Evolutionary conservation across 208 protist species (phyloP), one percentile per base, ranked within the genome.

Genomic region (Acanthamoeba castellanii): DNA sequence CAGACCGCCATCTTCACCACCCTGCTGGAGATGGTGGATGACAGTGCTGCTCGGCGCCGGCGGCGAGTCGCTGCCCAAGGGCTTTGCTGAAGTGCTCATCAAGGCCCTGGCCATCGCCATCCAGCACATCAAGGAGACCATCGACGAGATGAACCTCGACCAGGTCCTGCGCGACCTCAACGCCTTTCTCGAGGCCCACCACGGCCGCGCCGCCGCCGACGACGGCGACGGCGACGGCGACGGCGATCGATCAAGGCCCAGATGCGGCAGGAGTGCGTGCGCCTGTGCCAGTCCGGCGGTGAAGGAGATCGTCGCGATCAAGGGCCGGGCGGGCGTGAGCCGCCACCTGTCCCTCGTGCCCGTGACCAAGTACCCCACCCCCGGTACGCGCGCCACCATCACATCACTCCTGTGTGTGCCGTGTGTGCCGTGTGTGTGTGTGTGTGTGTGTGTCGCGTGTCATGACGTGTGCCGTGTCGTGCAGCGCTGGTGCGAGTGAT

Each of bases 1-100:
- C 90, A 94, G 90, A 94, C 90, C 7, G 90, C 70, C 50, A 34
- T 94, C n/a, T 84, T 94, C 70, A 66, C 90, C 32, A 84, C 66
- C 25, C n/a, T 94, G 42, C 50, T 94, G 30, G 68, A 94, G 90
- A 85, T 94, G 50, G 3, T 66, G 13, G 50, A 84, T 27, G 52
- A 94, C 13, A 13, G n/a, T n/a, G n/a, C n/a, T 94, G 22, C 47
- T 76, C 50, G 32, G 22, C 66, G 30, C 66, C 27, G 78, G 13
- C 16, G 8, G n/a, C n/a, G n/a, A n/a, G n/a, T n/a, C 30, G 55
- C 20, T 32, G 70, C 90, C 90, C 34, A 76, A 68, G 61, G 64
- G 64, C 55, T 92, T 94, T 66, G 50, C 90, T 42, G 68, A 94
- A 68, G 55, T 94, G 42, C 45, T 94, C 90, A 64, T 82, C 90